A percentile compares a stretch with the other conserved stretches of the same genome.
Evolutionary conservation across 805 yeast species (phyloP).

Genomic region (Saturnispora zaruensis): DNA sequence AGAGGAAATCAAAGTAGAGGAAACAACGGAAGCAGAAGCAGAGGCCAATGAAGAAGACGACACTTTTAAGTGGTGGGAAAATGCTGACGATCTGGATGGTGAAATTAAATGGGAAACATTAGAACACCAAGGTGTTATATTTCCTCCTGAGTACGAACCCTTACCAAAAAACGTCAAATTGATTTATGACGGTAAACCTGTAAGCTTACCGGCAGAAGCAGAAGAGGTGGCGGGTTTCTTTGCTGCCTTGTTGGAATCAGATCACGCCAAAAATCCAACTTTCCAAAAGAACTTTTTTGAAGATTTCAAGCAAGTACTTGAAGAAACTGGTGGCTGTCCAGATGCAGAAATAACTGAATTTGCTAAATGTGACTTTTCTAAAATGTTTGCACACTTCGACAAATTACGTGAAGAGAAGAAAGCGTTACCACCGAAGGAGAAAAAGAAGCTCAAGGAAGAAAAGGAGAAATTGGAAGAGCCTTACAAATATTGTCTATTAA

Average conservation of each 20-base stretch:
- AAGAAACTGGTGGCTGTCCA: slow-evolving; percentile 59
- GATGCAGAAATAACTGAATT: slow-evolving; percentile 45
- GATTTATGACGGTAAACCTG: slow-evolving; percentile 69
- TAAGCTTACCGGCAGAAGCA: slow-evolving; percentile 66
- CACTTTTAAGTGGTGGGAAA: slow-evolving; percentile 78
- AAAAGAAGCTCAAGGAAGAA: slow-evolving; percentile 62
- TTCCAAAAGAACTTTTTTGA: slow-evolving; percentile 81
- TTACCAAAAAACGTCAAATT: slow-evolving; percentile 71
- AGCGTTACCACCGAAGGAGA: slow-evolving; percentile 59
- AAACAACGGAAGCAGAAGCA: slow-evolving; percentile 2
- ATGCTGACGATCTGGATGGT: slow-evolving; percentile 61
- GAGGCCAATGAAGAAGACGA: slow-evolving; percentile 36
- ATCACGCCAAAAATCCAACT: slow-evolving; percentile 79
- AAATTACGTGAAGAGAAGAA: slow-evolving; percentile 63
- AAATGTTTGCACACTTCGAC: slow-evolving; percentile 68
- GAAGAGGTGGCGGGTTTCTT: slow-evolving; percentile 96
- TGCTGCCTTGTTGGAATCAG: slow-evolving; percentile 81
- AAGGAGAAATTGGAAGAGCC: slow-evolving; percentile 72
- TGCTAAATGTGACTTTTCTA: slow-evolving; percentile 65
- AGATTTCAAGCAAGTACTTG: slow-evolving; percentile 63
- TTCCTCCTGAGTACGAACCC: slow-evolving; percentile 88
- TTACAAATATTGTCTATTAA: slow-evolving; percentile 67
- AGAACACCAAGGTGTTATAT: slow-evolving; percentile 83
- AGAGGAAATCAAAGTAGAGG: slow-evolving; percentile 6
- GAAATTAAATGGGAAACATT: slow-evolving; percentile 79